These are phyloP conservation scores for Dendrobium nobile DNA, from an alignment of 106 monocot genomes.

Conservation along the genomic window DNA sequence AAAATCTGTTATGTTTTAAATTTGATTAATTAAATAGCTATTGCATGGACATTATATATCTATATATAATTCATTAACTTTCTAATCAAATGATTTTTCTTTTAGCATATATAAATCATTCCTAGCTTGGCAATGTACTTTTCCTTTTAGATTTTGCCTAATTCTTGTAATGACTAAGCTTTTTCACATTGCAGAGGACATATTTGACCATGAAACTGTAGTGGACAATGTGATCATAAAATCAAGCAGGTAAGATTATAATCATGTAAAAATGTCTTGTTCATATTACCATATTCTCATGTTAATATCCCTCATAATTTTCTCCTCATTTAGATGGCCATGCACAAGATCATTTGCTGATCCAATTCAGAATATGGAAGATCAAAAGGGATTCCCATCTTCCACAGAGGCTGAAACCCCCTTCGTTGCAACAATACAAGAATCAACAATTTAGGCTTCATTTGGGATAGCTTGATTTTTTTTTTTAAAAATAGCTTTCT, in stretches of 20 bases:
- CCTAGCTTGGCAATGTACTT: neutral
- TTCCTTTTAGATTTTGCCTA: neutral
- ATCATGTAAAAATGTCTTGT: neutral
- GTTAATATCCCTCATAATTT: neutral
- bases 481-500: too few relatives aligned
- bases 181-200: slow-evolving; percentile 2
- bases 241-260: slow-evolving; percentile 3
- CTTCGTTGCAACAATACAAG: neutral
- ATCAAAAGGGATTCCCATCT: neutral
- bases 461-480: too few relatives aligned
- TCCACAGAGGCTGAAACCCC: slow-evolving; percentile 3
- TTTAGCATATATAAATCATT: neutral
- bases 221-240: slow-evolving; percentile 6
- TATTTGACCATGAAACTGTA: slow-evolving; percentile 5
- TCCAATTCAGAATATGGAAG: neutral
- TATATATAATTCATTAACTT: too few relatives aligned
- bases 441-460: neutral
- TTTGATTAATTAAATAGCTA: too few relatives aligned
- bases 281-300: neutral
- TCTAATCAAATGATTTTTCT: neutral
- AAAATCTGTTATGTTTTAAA: too few relatives aligned
- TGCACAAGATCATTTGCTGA: slow-evolving; percentile 7
- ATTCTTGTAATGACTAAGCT: neutral
- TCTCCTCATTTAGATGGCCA: neutral
- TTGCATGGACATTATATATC: too few relatives aligned